Percentiles rank a stretch among this genome's conserved stretches.
Conservation (phyloP, 495 filamentous ascomycete species). For the Extremus antarcticus region DNA sequence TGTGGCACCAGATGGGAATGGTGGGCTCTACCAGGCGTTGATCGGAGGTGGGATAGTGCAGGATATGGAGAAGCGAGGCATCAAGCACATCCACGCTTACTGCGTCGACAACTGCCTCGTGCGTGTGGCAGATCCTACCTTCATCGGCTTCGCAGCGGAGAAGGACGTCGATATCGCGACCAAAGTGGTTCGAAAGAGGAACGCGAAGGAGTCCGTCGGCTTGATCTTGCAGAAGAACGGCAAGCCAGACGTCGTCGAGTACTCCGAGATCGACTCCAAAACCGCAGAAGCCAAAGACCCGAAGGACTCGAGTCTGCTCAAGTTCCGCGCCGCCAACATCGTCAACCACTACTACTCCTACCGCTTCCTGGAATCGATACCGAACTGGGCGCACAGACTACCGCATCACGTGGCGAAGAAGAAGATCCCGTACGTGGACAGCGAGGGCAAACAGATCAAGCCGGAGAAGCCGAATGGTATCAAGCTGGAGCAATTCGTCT, state of each 20-base stretch:
- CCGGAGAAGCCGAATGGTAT: constrained; percentile 92
- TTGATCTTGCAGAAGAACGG: constrained; percentile 92
- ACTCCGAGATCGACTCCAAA: constrained; percentile 86
- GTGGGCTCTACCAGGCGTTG: constrained; percentile 90
- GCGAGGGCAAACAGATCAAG: constrained; percentile 69
- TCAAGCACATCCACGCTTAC: constrained; percentile 94
- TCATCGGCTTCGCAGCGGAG: constrained; percentile 84
- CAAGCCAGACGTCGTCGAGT: constrained; percentile 95
- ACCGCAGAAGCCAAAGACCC: constrained; percentile 82
- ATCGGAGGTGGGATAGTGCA: constrained; percentile 68
- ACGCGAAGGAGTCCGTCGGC: constrained; percentile 91
- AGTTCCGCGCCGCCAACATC: constrained; percentile 96
- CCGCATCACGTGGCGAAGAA: constrained; percentile 94
- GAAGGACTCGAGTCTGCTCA: constrained; percentile 70
- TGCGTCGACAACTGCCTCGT: constrained; percentile 99
- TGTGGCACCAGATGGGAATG: constrained; percentile 97
- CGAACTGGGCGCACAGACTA: constrained; percentile 69
- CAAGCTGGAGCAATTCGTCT: constrained; percentile 98
- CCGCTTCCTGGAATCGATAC: constrained; percentile 82
- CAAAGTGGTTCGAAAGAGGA: constrained; percentile 96
- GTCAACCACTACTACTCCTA: constrained; percentile 99
- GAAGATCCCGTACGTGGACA: constrained; percentile 85
- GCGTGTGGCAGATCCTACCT: constrained; percentile 89
- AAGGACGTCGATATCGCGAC: constrained; percentile 92
- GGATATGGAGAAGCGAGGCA: constrained; percentile 79